Evolutionary conservation across 441 rosid species (phyloP), one percentile per base, ranked within the genome.

Genomic region (Raphanus hybrid): DNA sequence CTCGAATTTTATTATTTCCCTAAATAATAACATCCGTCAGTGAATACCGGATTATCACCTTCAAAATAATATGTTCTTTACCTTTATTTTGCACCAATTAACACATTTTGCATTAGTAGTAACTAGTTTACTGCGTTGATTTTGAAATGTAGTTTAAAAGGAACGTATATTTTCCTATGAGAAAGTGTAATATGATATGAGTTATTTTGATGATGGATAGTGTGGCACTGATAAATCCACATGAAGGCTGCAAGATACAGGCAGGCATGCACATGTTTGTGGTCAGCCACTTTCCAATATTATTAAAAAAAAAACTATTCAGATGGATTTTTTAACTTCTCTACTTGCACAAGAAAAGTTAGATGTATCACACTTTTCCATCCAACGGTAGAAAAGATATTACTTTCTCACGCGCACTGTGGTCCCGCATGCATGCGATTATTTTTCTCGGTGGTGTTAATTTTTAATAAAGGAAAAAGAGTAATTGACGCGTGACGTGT

Each of bases 191-290:
- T 23, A 64, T 61, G 26, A 23, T 59, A 10, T 2, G 62, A 68
- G 60, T 57, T 41, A 57, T 69, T 59, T 45, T 74, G 71, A 64
- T 69, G 75, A 74, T 72, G 69, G 81, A 74, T 79, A 73, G 78
- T 79, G 82, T 79, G 61, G 78, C 82, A 73, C 78, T 64, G 64
- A 79, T 79, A 79, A 20, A 79, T 57, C 82, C 82, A 79, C 79
- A 79, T 79, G 82, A 79, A 75, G 79, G 82, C 82, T 79, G 82
- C 82, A 70, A 70, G 72, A 70, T 65, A 75, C 82, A 79, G 82
- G 82, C 79, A 79, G 82, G 82, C 79, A 70, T 74, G 82, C 82
- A 79, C 82, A 79, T 79, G 82, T 65, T 79, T 70, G 45, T 75
- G 79, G 69, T 65, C 79, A 57, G 68, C 79, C 75, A 70, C 82